Base-by-base conservation (phyloP, 345 rosid species). In the Eucalyptus melliodora region DNA sequence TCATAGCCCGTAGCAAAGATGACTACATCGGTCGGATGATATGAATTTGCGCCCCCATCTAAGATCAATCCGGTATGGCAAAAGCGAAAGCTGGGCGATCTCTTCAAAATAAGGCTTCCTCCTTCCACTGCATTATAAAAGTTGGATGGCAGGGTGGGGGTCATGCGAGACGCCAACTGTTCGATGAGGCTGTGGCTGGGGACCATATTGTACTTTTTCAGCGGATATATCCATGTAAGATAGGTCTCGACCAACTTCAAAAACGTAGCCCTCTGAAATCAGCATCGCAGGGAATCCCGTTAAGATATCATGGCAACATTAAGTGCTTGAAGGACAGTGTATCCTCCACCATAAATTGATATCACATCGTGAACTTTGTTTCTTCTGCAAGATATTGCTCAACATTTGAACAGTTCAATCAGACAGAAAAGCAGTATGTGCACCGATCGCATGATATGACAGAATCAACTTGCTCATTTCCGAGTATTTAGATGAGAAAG, bases 1-100 rank as follows among this genome's bases (percentile, higher is more conserved):
- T 72, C 83, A 34, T 62, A 93, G 15, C 93, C 95, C 0, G 95
- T 91, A 23, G 92, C 95, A 42, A 93, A 90, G 86, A 93, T 89
- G 49, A 93, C 92, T 37, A 91, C 40, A 40, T 93, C 94, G 1
- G 91, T 87, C 4, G 30, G 56, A 27, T 89, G 21, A 50, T 80
- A 56, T 8, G 30, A 50, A 11, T 47, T 50, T 3, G 83, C 34
- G 17, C 87, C 88, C 7, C 90, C 91, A n/a, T 90, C 90, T 16
- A 92, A 7, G 23, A 92, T 44, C 44, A 93, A 24, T 19, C 94
- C 93, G 26, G 85, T 51, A 50, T 86, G 86, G 88, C 90, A 89
- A 87, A 92, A 92, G 77, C 62, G 47, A 86, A 90, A 89, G 50
- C 80, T 87, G 16, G 34, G n/a, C 3, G 90, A 90, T 90, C 88